Evolutionary conservation across 2,329 filamentous ascomycete species (phyloP).

Genomic region (Orbilia ellipsospora): DNA sequence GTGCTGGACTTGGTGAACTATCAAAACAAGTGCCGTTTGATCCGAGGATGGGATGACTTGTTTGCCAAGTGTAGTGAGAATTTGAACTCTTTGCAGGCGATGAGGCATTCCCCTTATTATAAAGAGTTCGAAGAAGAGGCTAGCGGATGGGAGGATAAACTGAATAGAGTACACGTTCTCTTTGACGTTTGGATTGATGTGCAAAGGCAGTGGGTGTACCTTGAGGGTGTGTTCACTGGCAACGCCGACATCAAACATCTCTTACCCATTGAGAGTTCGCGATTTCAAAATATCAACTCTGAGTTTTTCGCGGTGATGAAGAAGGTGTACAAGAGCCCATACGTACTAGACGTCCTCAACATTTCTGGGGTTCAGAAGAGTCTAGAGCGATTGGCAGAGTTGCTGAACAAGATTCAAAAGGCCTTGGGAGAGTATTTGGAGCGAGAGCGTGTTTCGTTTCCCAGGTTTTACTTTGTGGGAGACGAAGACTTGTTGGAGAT

Average conservation of each 20-base stretch:
- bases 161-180: slow-evolving; percentile 95
- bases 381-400: slow-evolving; percentile 91
- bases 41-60: slow-evolving; percentile 96
- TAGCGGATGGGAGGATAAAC: slow-evolving; percentile 94
- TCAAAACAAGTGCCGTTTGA: slow-evolving; percentile 96
- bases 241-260: slow-evolving; percentile 99
- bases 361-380: slow-evolving; percentile 97
- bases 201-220: slow-evolving; percentile 99
- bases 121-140: slow-evolving; percentile 99
- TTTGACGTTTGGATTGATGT: slow-evolving; percentile 99
- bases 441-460: slow-evolving; percentile 96
- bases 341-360: slow-evolving; percentile 92
- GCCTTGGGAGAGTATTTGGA: slow-evolving; percentile 98
- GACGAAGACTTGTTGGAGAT: slow-evolving; percentile 98
- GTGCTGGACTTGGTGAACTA: slow-evolving; percentile 94
- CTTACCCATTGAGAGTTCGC: slow-evolving; percentile 91
- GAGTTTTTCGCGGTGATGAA: slow-evolving; percentile 99
- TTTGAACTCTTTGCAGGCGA: slow-evolving; percentile 94
- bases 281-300: slow-evolving; percentile 99
- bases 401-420: slow-evolving; percentile 99
- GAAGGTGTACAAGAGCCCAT: slow-evolving; percentile 96
- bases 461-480: slow-evolving; percentile 98
- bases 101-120: slow-evolving; percentile 99
- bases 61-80: slow-evolving; percentile 99
- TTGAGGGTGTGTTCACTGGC: slow-evolving; percentile 98